Evolutionary conservation across 306 rosid genomes (phyloP).

Genomic region (Fragaria iinumae): DNA sequence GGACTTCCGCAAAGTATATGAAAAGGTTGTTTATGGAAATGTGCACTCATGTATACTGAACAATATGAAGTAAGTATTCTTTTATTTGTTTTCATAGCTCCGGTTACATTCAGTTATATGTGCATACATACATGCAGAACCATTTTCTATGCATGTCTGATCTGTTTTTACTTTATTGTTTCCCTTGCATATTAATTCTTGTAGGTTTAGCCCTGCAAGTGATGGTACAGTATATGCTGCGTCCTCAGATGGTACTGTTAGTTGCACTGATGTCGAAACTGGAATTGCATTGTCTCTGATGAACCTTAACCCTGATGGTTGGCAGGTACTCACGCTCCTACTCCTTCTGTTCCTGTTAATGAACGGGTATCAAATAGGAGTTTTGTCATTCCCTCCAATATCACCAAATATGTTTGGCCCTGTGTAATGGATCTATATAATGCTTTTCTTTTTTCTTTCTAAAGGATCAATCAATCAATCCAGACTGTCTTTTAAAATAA

Average conservation of each 20-base stretch:
- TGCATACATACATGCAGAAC: background rate
- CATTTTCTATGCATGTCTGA: background rate
- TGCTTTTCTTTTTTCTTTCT: no score
- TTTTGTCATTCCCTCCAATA: background rate
- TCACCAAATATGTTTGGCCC: background rate
- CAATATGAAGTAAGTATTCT: slow-evolving; percentile 70
- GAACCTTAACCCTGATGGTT: slow-evolving; percentile 83
- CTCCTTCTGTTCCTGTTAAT: slow-evolving; percentile 2
- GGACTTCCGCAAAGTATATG: slow-evolving; percentile 80
- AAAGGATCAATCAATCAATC: background rate
- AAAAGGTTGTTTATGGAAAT: slow-evolving; percentile 74
- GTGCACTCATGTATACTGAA: slow-evolving; percentile 80
- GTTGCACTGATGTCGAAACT: slow-evolving; percentile 80
- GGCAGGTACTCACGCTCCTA: slow-evolving; percentile 58
- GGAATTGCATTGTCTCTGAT: slow-evolving; percentile 65
- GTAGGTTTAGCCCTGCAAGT: slow-evolving; percentile 74
- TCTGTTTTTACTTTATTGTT: background rate
- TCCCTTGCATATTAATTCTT: slow-evolving; percentile 2
- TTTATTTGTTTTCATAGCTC: background rate
- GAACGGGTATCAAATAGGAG: background rate
- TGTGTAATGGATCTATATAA: background rate
- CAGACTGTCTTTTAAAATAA: background rate
- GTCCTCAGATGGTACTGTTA: slow-evolving; percentile 87
- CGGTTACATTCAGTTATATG: background rate
- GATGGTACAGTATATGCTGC: slow-evolving; percentile 74